Conservation (phyloP, 73 alveolate species). For the Uronychia setigera region DNA sequence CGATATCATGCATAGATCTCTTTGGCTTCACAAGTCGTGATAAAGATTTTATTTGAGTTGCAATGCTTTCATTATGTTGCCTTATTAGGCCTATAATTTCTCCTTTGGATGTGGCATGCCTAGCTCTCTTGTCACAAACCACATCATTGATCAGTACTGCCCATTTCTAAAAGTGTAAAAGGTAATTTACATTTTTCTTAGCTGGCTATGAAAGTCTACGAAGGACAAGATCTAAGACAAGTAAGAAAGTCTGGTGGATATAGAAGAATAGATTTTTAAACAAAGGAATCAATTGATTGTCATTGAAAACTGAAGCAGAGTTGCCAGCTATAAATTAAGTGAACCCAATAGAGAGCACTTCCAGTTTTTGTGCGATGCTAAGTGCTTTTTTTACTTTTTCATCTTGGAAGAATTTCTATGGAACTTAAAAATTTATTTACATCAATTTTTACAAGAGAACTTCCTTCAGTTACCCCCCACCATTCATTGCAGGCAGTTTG, state of each 20-base stretch:
- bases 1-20: constrained; percentile 13
- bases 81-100: background rate
- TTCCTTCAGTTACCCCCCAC: background rate
- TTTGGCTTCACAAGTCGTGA: constrained; percentile 11
- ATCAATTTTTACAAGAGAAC: background rate
- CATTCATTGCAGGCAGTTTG: background rate
- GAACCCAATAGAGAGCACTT: background rate
- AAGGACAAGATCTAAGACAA: background rate
- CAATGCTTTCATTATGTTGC: background rate
- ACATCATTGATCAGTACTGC: background rate
- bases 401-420: background rate
- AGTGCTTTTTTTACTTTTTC: background rate
- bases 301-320: background rate
- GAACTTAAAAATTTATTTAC: background rate
- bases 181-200: background rate
- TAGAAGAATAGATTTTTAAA: background rate
- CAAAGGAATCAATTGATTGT: background rate
- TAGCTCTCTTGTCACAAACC: background rate
- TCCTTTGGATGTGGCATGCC: background rate
- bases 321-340: background rate
- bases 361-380: background rate
- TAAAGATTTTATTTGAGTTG: background rate
- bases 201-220: background rate
- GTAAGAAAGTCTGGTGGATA: background rate
- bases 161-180: background rate